Evolutionary conservation across 2,329 filamentous ascomycete genomes (phyloP).

Genomic region (Paradendryphiella salina): DNA sequence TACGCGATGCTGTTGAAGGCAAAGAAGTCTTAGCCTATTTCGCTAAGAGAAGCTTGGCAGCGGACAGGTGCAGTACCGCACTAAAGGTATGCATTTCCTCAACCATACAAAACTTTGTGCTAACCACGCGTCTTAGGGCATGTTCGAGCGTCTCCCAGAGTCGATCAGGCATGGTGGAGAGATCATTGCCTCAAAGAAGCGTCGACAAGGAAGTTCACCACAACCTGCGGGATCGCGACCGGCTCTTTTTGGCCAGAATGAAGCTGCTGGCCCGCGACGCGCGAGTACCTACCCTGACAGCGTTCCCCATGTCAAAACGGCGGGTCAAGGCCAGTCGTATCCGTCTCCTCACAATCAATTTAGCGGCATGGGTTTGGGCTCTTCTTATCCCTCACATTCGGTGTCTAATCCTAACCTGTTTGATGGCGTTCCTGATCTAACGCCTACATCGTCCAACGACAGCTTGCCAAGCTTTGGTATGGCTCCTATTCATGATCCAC

Average conservation of each 20-base stretch:
- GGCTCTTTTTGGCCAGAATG: slow-evolving; percentile 30
- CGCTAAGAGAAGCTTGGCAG: slow-evolving; percentile 82
- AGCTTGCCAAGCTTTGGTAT: slow-evolving; percentile 35
- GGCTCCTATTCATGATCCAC: slow-evolving; percentile 24
- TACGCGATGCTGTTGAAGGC: slow-evolving; percentile 83
- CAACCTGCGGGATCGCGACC: slow-evolving; percentile 34
- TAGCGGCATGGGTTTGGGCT: slow-evolving; percentile 34
- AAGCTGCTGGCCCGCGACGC: slow-evolving; percentile 31
- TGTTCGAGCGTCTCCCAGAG: slow-evolving; percentile 84
- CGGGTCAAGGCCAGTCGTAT: slow-evolving; percentile 29
- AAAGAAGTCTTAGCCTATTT: slow-evolving; percentile 79
- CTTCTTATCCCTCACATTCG: slow-evolving; percentile 32
- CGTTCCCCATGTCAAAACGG: slow-evolving; percentile 35
- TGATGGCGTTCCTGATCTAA: slow-evolving; percentile 39
- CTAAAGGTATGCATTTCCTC: slow-evolving; percentile 64
- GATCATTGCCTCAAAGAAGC: slow-evolving; percentile 42
- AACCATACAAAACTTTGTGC: not conserved
- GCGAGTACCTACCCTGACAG: slow-evolving; percentile 46
- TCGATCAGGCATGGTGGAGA: slow-evolving; percentile 58
- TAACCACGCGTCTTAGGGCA: slow-evolving; percentile 55
- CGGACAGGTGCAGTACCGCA: slow-evolving; percentile 79
- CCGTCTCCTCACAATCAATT: slow-evolving; percentile 38
- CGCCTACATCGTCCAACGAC: slow-evolving; percentile 40
- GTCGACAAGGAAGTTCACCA: slow-evolving; percentile 45
- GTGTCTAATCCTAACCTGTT: slow-evolving; percentile 36